phyloP scores from a whole-genome alignment of 768 basidiomycete species.

The Tulasnella sp. region DNA sequence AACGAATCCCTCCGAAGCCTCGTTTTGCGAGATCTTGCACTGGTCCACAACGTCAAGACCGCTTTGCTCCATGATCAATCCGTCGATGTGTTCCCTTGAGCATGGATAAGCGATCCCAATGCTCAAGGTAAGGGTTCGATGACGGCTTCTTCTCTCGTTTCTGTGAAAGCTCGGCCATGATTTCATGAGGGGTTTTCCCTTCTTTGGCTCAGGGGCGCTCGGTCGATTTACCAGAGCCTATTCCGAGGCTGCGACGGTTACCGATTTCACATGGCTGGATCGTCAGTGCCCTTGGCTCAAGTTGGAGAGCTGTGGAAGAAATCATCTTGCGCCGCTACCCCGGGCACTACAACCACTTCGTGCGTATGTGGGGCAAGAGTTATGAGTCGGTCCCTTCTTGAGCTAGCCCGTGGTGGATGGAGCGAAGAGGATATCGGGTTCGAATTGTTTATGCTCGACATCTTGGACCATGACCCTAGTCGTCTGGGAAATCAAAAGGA shows the following conservation, averaged over 20 bases:
- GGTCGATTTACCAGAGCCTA: constrained; percentile 44
- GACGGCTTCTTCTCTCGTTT: background rate
- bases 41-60: constrained; percentile 40
- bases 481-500: background rate
- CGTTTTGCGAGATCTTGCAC: constrained; percentile 44
- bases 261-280: constrained; percentile 48
- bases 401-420: no score
- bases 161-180: background rate
- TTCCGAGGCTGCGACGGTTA: constrained; percentile 44
- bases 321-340: background rate
- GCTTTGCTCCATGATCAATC: constrained; percentile 36
- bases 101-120: constrained; percentile 45
- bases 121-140: constrained; percentile 44
- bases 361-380: background rate
- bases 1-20: constrained; percentile 39
- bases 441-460: background rate
- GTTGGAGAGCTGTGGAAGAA: constrained; percentile 28
- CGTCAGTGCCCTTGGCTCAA: constrained; percentile 48
- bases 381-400: background rate
- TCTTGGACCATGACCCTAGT: background rate
- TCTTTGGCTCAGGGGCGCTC: constrained; percentile 51
- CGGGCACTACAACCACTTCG: background rate
- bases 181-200: constrained; percentile 46
- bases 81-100: constrained; percentile 41
- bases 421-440: background rate